Conservation (phyloP, 2,329 filamentous ascomycete species). For the Apiospora aurea region DNA sequence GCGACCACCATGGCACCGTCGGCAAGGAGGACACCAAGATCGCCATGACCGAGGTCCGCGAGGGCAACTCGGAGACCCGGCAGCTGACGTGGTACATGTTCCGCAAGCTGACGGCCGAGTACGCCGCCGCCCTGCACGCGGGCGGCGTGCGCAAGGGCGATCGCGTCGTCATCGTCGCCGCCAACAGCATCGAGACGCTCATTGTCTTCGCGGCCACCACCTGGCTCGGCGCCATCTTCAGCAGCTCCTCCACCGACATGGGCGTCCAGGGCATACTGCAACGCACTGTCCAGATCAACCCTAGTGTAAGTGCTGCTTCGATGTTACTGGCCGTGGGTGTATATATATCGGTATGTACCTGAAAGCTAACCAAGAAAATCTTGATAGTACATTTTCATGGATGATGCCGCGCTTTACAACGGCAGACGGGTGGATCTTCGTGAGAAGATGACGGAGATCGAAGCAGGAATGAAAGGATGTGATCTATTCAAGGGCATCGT, state of each 20-base stretch:
- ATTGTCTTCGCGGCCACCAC: slow-evolving; percentile 73
- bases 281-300: slow-evolving; percentile 75
- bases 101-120: slow-evolving; percentile 60
- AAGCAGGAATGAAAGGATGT: slow-evolving; percentile 67
- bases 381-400: slow-evolving; percentile 75
- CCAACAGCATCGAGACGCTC: slow-evolving; percentile 78
- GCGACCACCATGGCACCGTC: slow-evolving; percentile 54
- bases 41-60: slow-evolving; percentile 75
- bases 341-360: background rate
- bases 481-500: slow-evolving; percentile 69
- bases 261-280: slow-evolving; percentile 80
- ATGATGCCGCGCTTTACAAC: slow-evolving; percentile 82
- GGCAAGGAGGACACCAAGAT: slow-evolving; percentile 76
- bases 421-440: slow-evolving; percentile 76
- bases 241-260: slow-evolving; percentile 82
- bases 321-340: too few species aligned
- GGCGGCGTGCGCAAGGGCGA: slow-evolving; percentile 75
- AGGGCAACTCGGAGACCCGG: slow-evolving; percentile 64
- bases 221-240: slow-evolving; percentile 78
- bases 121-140: slow-evolving; percentile 72
- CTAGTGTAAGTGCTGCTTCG: slow-evolving; percentile 57
- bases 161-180: slow-evolving; percentile 76
- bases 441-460: slow-evolving; percentile 73
- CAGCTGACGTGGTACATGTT: slow-evolving; percentile 74
- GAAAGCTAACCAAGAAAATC: background rate